These are phyloP conservation scores for Orbilia brochopaga DNA, from an alignment of 2,329 filamentous ascomycete species.

Conservation along the genomic window DNA sequence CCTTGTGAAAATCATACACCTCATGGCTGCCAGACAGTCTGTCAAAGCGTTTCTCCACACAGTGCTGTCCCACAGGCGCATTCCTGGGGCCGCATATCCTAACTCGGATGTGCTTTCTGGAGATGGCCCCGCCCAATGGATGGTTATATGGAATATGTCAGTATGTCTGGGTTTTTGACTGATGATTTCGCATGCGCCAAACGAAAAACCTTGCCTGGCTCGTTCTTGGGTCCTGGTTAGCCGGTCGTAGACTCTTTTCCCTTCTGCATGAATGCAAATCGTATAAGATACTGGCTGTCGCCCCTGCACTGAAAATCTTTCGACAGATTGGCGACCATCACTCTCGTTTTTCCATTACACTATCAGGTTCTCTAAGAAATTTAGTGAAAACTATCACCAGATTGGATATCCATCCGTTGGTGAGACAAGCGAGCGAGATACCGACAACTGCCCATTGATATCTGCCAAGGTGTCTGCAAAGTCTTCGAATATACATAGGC, in stretches of 20 bases:
- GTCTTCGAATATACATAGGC: constrained; percentile 21
- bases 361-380: constrained; percentile 23
- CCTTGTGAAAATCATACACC: constrained; percentile 50
- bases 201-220: constrained; percentile 9
- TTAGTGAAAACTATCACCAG: constrained; percentile 25
- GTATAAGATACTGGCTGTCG: constrained; percentile 49
- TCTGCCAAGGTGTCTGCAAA: constrained; percentile 19
- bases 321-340: constrained; percentile 50
- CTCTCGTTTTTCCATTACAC: constrained; percentile 48
- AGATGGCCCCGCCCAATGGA: constrained; percentile 41
- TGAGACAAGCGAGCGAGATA: constrained; percentile 49
- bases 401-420: constrained; percentile 13
- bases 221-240: constrained; percentile 27
- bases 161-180: too few relatives aligned
- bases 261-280: constrained; percentile 39
- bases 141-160: constrained; percentile 3
- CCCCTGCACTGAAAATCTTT: constrained; percentile 48
- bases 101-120: constrained; percentile 25
- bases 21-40: constrained; percentile 41
- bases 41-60: constrained; percentile 51
- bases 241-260: constrained; percentile 29
- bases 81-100: constrained; percentile 51
- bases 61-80: constrained; percentile 32
- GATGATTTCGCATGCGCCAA: constrained; percentile 33
- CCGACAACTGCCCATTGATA: constrained; percentile 42